phyloP scores from a whole-genome alignment of 805 yeast genomes.

The Pichia exigua region DNA sequence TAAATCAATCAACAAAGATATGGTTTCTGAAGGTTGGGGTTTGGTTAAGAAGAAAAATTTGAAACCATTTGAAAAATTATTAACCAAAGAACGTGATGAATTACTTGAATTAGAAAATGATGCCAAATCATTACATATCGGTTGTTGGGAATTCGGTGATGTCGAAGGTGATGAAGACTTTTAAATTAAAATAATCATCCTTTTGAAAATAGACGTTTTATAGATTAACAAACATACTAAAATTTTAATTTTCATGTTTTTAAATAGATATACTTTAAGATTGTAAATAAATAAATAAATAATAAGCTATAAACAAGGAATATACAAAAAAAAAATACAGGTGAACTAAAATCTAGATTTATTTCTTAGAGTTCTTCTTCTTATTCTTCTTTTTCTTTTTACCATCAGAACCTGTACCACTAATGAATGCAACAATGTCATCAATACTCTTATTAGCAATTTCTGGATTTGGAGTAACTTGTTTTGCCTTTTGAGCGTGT shows the following conservation, averaged over 20 bases:
- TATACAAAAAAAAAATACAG: slow-evolving; percentile 3
- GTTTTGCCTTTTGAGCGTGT: slow-evolving; percentile 27
- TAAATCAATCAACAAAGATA: slow-evolving; percentile 52
- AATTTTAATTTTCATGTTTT: neutral
- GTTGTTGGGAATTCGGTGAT: slow-evolving; percentile 76
- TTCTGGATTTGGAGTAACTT: slow-evolving; percentile 38
- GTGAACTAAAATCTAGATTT: slow-evolving; percentile 4
- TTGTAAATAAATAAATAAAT: neutral
- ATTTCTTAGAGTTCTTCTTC: slow-evolving; percentile 18
- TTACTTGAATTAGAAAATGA: slow-evolving; percentile 36
- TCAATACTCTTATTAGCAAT: slow-evolving; percentile 62
- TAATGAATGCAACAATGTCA: slow-evolving; percentile 64
- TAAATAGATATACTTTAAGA: neutral
- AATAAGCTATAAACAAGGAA: slow-evolving; percentile 4
- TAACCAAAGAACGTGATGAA: slow-evolving; percentile 31
- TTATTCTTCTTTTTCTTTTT: slow-evolving; percentile 23
- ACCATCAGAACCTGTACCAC: slow-evolving; percentile 37
- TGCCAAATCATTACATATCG: slow-evolving; percentile 45
- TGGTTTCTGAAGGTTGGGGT: slow-evolving; percentile 54
- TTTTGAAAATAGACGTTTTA: neutral
- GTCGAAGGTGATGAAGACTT: slow-evolving; percentile 47
- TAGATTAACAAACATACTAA: neutral
- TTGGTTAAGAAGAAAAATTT: slow-evolving; percentile 37
- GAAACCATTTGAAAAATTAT: slow-evolving; percentile 29
- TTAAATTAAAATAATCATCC: neutral